These are phyloP conservation scores for Naumovozyma castellii DNA, from an alignment of 805 yeast genomes.

Conservation along the genomic window DNA sequence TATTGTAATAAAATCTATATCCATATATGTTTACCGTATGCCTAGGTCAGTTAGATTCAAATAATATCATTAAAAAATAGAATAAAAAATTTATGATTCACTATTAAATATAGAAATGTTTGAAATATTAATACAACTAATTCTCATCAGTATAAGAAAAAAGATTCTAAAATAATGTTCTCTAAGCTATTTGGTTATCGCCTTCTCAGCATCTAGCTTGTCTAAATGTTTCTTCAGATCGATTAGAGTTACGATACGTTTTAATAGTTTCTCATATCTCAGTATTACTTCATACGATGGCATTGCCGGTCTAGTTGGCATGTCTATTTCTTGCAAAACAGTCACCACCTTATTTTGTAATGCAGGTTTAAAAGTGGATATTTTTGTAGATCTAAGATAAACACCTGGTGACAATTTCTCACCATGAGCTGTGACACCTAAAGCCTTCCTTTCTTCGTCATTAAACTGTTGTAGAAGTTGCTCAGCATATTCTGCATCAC, in stretches of 20 bases:
- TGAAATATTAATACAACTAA: no score
- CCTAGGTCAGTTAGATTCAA: no score
- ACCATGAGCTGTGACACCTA: constrained; percentile 73
- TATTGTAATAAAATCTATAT: no score
- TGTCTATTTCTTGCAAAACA: constrained; percentile 64
- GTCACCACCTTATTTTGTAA: constrained; percentile 52
- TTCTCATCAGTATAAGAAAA: no score
- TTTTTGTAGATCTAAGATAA: constrained; percentile 65
- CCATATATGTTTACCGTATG: no score
- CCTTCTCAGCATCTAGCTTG: constrained; percentile 72
- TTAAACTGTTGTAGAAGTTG: constrained; percentile 38
- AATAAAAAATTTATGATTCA: no score
- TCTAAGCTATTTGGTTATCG: constrained; percentile 26
- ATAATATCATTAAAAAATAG: no score
- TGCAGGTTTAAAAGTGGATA: constrained; percentile 71
- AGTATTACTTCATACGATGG: constrained; percentile 73
- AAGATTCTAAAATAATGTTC: no score
- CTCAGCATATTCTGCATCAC: constrained; percentile 29
- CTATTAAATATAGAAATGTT: no score
- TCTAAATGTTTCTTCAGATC: constrained; percentile 84
- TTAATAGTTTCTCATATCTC: constrained; percentile 65
- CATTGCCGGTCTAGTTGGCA: constrained; percentile 78
- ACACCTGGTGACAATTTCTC: constrained; percentile 73
- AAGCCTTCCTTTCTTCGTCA: constrained; percentile 70
- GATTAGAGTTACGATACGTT: constrained; percentile 57